Percentiles rank a stretch among this genome's conserved stretches.
These are phyloP conservation scores for Alternaria atra DNA, from an alignment of 2,329 filamentous ascomycete species.

Conservation along the genomic window DNA sequence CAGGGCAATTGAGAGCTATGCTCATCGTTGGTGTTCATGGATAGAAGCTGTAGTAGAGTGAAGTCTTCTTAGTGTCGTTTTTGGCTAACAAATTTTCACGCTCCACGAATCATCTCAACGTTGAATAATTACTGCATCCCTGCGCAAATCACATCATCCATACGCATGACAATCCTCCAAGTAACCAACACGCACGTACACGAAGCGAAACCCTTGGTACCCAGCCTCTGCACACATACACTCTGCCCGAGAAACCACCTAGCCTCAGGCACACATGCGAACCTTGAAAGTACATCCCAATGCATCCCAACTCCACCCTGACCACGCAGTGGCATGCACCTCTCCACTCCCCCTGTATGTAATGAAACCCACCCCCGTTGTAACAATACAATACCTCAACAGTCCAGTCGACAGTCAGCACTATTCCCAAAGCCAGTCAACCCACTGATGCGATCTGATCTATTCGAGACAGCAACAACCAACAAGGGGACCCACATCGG, in stretches of 20 bases:
- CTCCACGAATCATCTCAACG: neutral
- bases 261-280: neutral
- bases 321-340: neutral
- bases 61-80: neutral
- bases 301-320: neutral
- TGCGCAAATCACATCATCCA: neutral
- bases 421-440: neutral
- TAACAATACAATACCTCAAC: conserved; percentile 3
- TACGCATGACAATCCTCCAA: neutral
- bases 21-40: neutral
- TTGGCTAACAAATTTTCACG: neutral
- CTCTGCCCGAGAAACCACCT: neutral
- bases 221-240: neutral
- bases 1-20: neutral
- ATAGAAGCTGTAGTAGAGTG: accelerated
- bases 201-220: neutral
- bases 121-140: neutral
- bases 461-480: neutral
- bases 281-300: neutral
- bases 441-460: neutral
- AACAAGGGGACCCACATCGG: neutral
- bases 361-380: neutral
- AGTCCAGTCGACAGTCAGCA: neutral
- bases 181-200: neutral
- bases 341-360: neutral